Evolutionary conservation across 192 early-diverging fungal genomes (phyloP).

Genomic region (Ambispora gerdemannii): DNA sequence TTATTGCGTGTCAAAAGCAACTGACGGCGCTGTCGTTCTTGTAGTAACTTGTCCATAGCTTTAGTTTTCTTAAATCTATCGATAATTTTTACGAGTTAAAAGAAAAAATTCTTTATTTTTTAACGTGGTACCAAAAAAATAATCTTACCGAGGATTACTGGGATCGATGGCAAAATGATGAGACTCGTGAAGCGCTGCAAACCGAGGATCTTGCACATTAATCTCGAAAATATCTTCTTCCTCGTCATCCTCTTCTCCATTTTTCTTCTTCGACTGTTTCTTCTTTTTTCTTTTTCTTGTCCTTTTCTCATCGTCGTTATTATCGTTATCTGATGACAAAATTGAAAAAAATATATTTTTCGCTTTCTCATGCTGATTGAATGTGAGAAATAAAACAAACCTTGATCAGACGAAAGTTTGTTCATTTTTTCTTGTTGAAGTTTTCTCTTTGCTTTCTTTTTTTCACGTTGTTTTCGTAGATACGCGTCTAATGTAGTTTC

Average conservation of each 20-base stretch:
- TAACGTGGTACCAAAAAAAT: too few relatives aligned
- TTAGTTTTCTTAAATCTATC: conserved; percentile 81
- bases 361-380: too few relatives aligned
- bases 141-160: conserved; percentile 77
- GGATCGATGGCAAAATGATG: conserved; percentile 94
- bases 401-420: conserved; percentile 51
- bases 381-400: too few relatives aligned
- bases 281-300: conserved; percentile 83
- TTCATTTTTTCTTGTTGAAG: conserved; percentile 36
- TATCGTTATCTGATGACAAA: conserved; percentile 63
- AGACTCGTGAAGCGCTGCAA: conserved; percentile 71
- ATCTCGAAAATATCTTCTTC: conserved; percentile 84
- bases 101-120: background rate
- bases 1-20: too few relatives aligned
- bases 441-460: conserved; percentile 60
- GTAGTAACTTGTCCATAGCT: conserved; percentile 69
- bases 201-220: conserved; percentile 81
- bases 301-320: conserved; percentile 74
- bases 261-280: conserved; percentile 53
- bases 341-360: too few relatives aligned
- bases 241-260: conserved; percentile 52
- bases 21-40: conserved; percentile 48
- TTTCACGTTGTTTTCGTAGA: conserved; percentile 80
- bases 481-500: conserved; percentile 86
- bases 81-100: background rate